Conservation (phyloP, 176 grass and related monocot species). For the Triticum turgidum region DNA sequence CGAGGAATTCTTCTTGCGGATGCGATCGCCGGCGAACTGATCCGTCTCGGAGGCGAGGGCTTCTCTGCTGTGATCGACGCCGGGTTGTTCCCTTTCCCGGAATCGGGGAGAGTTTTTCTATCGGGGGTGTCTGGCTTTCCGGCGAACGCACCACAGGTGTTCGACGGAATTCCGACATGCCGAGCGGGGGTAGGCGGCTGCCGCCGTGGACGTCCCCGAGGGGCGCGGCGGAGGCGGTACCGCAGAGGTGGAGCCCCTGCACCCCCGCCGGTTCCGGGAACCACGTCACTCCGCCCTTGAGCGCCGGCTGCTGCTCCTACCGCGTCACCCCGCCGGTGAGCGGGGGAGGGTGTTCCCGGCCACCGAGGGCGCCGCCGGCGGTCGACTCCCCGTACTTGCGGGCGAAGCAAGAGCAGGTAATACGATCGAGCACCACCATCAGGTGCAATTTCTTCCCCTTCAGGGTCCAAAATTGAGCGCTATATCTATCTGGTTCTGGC, state of each 20-base stretch:
- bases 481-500: not conserved
- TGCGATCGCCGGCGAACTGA: too few relatives aligned
- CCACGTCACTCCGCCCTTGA: constrained; percentile 2
- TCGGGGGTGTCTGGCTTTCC: not conserved
- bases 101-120: too few relatives aligned
- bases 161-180: constrained; percentile 38
- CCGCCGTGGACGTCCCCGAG: constrained; percentile 50
- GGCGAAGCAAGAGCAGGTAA: constrained; percentile 66
- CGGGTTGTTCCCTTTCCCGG: not conserved
- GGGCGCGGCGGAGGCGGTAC: not conserved
- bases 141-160: constrained; percentile 9
- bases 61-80: too few relatives aligned
- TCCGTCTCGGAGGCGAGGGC: too few relatives aligned
- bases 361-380: constrained; percentile 27
- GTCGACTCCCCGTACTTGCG: constrained; percentile 51
- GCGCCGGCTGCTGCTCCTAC: not conserved
- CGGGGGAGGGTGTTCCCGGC: constrained; percentile 6
- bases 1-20: too few relatives aligned
- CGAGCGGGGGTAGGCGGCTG: constrained; percentile 33
- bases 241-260: constrained; percentile 14
- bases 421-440: not conserved
- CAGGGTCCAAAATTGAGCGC: not conserved
- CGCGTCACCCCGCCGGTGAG: constrained; percentile 10
- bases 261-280: not conserved
- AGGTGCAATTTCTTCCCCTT: constrained; percentile 3